phyloP scores from a whole-genome alignment of 768 basidiomycete genomes.

The Lactarius psammicola region DNA sequence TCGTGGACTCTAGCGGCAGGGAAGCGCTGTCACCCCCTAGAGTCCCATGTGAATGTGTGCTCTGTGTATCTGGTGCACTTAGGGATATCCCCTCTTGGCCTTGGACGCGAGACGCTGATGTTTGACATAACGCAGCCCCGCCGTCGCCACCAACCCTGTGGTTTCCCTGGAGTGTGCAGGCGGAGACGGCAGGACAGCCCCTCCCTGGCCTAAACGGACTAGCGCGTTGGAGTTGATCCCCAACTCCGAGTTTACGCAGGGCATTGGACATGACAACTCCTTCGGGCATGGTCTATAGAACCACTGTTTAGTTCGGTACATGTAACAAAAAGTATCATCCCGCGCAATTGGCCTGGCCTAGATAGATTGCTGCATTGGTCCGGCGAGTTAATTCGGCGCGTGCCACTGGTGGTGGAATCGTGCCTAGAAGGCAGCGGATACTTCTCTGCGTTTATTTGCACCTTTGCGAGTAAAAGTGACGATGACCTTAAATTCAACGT shows the following conservation, averaged over 20 bases:
- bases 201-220: background rate
- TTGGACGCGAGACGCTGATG: background rate
- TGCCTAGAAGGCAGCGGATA: no score
- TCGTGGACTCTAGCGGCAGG: background rate
- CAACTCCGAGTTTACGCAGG: background rate
- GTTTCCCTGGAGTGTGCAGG: slow-evolving; percentile 3
- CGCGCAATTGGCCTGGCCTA: background rate
- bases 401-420: no score
- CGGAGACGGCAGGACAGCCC: background rate
- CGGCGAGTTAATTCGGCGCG: no score
- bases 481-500: no score
- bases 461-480: no score
- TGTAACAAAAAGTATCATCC: background rate
- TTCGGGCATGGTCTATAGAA: background rate
- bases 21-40: background rate
- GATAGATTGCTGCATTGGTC: no score
- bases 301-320: background rate
- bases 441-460: no score
- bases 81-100: slow-evolving; percentile 1
- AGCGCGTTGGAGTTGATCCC: background rate
- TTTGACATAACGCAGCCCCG: background rate
- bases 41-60: background rate
- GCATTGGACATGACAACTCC: background rate
- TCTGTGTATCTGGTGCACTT: slow-evolving; percentile 12
- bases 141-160: slow-evolving; percentile 3